These are phyloP conservation scores for Cyberlindnera xishuangbannaensis DNA, from an alignment of 805 yeast genomes.

Conservation along the genomic window DNA sequence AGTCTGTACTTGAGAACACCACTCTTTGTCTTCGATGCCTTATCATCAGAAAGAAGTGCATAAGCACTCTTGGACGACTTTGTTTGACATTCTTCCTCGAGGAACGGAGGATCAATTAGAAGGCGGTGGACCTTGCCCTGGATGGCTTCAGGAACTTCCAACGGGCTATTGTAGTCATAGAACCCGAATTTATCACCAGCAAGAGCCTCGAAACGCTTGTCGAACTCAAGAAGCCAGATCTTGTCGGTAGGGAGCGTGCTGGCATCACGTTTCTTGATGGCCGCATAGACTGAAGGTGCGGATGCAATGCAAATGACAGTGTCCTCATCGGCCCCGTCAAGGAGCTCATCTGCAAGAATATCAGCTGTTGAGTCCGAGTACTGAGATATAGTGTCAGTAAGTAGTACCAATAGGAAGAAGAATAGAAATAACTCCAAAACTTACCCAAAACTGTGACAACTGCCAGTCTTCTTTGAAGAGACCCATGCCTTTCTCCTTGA, in stretches of 20 bases:
- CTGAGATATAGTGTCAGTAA: constrained; percentile 1
- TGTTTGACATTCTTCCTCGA: constrained; percentile 75
- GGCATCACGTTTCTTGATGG: constrained; percentile 50
- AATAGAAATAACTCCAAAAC: constrained; percentile 1
- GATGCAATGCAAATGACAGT: constrained; percentile 73
- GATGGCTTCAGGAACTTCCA: constrained; percentile 49
- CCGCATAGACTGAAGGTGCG: constrained; percentile 92
- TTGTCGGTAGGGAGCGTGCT: constrained; percentile 56
- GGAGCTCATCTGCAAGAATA: constrained; percentile 57
- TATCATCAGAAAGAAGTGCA: constrained; percentile 42
- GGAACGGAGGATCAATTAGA: constrained; percentile 83
- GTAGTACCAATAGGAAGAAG: background rate
- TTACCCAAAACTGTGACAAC: constrained; percentile 75
- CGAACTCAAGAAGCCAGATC: constrained; percentile 74
- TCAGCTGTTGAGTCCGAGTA: constrained; percentile 72
- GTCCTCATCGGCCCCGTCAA: constrained; percentile 68
- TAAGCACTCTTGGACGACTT: constrained; percentile 62
- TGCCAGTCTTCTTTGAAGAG: constrained; percentile 91
- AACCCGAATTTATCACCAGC: constrained; percentile 67
- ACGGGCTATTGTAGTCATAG: constrained; percentile 73
- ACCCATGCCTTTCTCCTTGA: constrained; percentile 49
- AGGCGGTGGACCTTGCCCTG: constrained; percentile 63
- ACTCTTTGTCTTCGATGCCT: constrained; percentile 28
- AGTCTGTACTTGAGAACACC: constrained; percentile 44
- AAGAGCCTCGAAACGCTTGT: constrained; percentile 65